Evolutionary conservation across 1,139 yeast genomes (phyloP).

Genomic region (Blastobotrys petasosporus): DNA sequence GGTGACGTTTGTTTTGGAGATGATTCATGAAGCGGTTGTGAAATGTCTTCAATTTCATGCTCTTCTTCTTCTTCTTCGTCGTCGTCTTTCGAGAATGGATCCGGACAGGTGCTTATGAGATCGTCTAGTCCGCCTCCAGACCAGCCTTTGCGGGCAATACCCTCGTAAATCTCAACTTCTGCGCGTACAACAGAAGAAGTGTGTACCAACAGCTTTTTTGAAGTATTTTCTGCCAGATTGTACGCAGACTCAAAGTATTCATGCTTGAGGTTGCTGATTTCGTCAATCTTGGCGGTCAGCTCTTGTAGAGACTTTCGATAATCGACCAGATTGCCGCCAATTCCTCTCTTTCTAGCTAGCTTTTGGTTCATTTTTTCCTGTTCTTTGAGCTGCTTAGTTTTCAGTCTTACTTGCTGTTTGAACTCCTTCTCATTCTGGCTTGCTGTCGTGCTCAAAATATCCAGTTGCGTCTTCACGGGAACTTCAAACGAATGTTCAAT

Average conservation of each 20-base stretch:
- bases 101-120: constrained; percentile 42
- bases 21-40: too few relatives aligned
- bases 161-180: constrained; percentile 74
- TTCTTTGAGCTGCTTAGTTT: constrained; percentile 45
- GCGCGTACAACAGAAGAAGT: constrained; percentile 68
- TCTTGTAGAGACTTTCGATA: constrained; percentile 62
- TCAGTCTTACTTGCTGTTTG: constrained; percentile 49
- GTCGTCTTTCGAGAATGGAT: constrained; percentile 35
- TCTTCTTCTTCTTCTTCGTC: constrained; percentile 32
- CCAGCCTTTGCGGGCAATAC: constrained; percentile 81
- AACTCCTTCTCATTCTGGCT: constrained; percentile 47
- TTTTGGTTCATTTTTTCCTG: constrained; percentile 54
- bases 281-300: constrained; percentile 69
- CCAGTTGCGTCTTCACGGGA: constrained; percentile 41
- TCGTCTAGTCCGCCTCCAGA: constrained; percentile 80
- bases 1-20: too few relatives aligned
- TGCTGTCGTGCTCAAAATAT: constrained; percentile 19
- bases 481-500: constrained; percentile 48
- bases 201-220: constrained; percentile 46
- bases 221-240: constrained; percentile 55
- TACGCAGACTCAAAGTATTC: constrained; percentile 61
- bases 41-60: constrained; percentile 28
- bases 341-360: constrained; percentile 41
- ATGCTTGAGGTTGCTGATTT: constrained; percentile 67
- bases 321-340: constrained; percentile 45